Evolutionary conservation across 345 rosid species (phyloP), one percentile per base, ranked within the genome.

Genomic region (Rhizophora apiculata): DNA sequence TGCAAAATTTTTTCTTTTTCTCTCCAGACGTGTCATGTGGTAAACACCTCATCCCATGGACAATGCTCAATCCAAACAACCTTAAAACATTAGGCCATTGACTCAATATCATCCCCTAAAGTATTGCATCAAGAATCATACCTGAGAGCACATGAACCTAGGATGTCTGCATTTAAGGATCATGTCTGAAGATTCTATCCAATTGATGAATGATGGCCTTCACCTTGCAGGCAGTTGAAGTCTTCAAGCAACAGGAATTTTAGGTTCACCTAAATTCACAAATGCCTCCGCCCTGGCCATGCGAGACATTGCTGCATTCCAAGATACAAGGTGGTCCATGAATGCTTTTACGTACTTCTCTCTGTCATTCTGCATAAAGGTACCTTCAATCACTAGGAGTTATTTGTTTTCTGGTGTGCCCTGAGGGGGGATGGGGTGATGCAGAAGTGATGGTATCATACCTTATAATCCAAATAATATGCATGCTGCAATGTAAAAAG

Each of bases 381-480:
- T 29, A 51, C 30, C 20, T 5, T 13, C 46, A 31, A 22, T 32
- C 60, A 64, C 63, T 52, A 70, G 69, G 43, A 71, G 62, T 11
- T 37, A 55, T 18, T 43, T 49, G 0, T 55, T 2, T 22, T 53
- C 22, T 24, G 24, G 24, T 24, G 9, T 6, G 37, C 7, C 9
- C 9, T 6, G 1, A 24, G 24, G 24, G 0, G 16, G 60, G 16
- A 6, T 3, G 9, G 16, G 16, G 5, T 22, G 18, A 34, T 8
- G 16, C 30, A 24, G 30, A 56, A 57, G 65, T 49, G 29, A 52
- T 3, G 36, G 63, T 22, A 24, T 53, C 68, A 30, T 85, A 91
- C 98, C 96, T 87, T 94, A 80, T 85, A 86, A 82, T 94, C 98
- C 64, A 85, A 77, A 83, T 94, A 94, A 82, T 94, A 94, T 72